phyloP scores from a whole-genome alignment of 1,284 basidiomycete species.

The Moesziomyces aphidis region DNA sequence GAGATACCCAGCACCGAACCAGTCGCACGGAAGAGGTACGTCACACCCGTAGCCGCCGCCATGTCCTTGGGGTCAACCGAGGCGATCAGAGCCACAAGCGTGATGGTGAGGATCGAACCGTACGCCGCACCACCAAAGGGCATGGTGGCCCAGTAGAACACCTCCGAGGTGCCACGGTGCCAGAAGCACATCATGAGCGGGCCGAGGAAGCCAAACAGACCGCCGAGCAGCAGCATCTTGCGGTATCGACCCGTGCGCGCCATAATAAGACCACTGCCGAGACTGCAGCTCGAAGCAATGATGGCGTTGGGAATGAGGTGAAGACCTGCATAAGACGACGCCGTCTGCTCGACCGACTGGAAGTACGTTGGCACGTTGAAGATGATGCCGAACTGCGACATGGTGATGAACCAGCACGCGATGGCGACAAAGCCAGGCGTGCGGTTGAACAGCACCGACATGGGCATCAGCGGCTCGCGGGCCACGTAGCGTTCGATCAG shows the following conservation, averaged over 20 bases:
- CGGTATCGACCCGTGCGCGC: constrained; percentile 68
- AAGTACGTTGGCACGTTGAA: constrained; percentile 69
- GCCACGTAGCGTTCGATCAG: constrained; percentile 71
- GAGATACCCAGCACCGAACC: constrained; percentile 69
- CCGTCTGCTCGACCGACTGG: constrained; percentile 66
- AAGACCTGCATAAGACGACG: constrained; percentile 65
- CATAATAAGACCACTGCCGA: constrained; percentile 68
- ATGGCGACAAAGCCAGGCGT: constrained; percentile 68
- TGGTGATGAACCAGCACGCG: constrained; percentile 68
- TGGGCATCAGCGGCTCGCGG: constrained; percentile 68
- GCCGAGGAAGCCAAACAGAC: constrained; percentile 64
- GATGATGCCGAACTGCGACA: constrained; percentile 68
- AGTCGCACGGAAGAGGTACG: constrained; percentile 69
- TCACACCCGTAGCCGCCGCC: constrained; percentile 68
- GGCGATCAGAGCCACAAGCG: constrained; percentile 67
- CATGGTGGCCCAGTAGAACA: constrained; percentile 66
- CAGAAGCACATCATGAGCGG: constrained; percentile 69
- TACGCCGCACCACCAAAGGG: constrained; percentile 66
- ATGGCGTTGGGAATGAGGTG: constrained; percentile 68
- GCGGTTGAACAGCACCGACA: constrained; percentile 67
- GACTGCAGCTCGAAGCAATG: constrained; percentile 67
- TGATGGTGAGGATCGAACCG: constrained; percentile 67
- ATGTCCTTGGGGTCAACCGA: constrained; percentile 67
- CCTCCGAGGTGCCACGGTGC: constrained; percentile 62
- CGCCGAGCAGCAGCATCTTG: constrained; percentile 64